Conservation (phyloP, 345 rosid species). For the Aegle marmelos region DNA sequence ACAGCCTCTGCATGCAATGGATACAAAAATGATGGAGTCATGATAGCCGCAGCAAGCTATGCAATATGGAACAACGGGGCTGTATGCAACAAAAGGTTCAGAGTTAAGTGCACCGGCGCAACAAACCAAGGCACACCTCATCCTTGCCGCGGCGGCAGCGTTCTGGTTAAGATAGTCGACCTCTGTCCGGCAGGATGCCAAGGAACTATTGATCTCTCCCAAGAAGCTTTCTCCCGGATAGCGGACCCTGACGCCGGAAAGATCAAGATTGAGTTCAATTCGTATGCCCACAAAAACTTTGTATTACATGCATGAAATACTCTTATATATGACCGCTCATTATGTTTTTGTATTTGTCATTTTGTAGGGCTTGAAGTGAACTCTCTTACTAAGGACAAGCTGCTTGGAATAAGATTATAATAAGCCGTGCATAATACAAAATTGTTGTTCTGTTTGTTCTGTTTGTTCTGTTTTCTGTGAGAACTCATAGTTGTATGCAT, state of each 20-base stretch:
- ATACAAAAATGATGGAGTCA: background rate
- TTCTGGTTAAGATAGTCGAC: slow-evolving; percentile 9
- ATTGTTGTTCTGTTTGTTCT: too few relatives aligned
- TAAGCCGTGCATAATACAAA: background rate
- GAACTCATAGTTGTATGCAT: too few relatives aligned
- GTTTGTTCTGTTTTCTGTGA: too few relatives aligned
- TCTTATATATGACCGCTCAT: background rate
- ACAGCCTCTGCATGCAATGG: slow-evolving; percentile 25
- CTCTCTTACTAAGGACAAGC: background rate
- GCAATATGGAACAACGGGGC: slow-evolving; percentile 12
- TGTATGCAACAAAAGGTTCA: slow-evolving; percentile 13
- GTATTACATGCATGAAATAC: background rate
- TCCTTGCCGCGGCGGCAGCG: slow-evolving; percentile 17
- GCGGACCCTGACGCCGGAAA: slow-evolving; percentile 41
- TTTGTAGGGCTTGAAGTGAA: background rate
- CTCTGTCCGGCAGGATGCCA: slow-evolving; percentile 17
- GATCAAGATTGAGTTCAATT: slow-evolving; percentile 23
- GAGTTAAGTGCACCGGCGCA: slow-evolving; percentile 2
- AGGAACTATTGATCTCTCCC: slow-evolving; percentile 27
- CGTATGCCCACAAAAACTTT: slow-evolving; percentile 12
- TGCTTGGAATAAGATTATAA: background rate
- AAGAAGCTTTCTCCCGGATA: slow-evolving; percentile 31
- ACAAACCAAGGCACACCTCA: slow-evolving; percentile 2
- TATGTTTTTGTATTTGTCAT: background rate
- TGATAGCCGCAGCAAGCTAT: slow-evolving; percentile 16